Evolutionary conservation across 2,329 filamentous ascomycete genomes (phyloP), one percentile per base, ranked within the genome.

Genomic region (Penicillium expansum): DNA sequence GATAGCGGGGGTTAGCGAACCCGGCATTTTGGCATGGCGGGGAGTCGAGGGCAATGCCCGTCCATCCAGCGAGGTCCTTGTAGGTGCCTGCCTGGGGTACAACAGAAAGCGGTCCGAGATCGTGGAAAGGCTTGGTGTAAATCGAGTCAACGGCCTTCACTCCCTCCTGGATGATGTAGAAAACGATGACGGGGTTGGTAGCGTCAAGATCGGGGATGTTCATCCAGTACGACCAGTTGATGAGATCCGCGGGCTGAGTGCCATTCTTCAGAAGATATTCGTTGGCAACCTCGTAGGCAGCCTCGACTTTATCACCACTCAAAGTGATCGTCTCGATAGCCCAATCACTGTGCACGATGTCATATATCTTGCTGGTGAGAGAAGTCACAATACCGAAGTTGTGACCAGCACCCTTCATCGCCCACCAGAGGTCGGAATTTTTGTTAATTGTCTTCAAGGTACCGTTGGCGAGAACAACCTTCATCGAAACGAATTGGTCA

Each of bases 341-440:
- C 67, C 73, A 79, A 48, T 68, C 57, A 9, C 37, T 56, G 58
- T 62, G 71, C 67, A 66, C 33, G 74, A 73, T 58, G 42, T 80
- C 74, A 61, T 80, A 82, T 48, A 83, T 76, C 64, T 80, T 79
- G 18, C 72, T 71, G 0, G 74, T 77, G 10, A 79, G 69, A 1
- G 76, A 76, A 1, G 79, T 83, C 16, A 85, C 79, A 52, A 85
- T 77, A 39, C 83, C 83, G 56, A 85, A 85, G 68, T 85, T 85
- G 57, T 84, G 80, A 1, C 82, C 83, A 2, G 82, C 83, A 5
- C 83, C 83, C 48, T 75, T 74, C 61, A 86, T 75, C 1, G 74
- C 83, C 83, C 82, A 86, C 66, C 76, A 85, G 9, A 86, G 75
- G 35, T 85, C 82, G 0, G 78, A 77, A 8, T 71, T 69, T 11